phyloP scores from a whole-genome alignment of 1,284 basidiomycete genomes.

The Porogramme epimiltina region DNA sequence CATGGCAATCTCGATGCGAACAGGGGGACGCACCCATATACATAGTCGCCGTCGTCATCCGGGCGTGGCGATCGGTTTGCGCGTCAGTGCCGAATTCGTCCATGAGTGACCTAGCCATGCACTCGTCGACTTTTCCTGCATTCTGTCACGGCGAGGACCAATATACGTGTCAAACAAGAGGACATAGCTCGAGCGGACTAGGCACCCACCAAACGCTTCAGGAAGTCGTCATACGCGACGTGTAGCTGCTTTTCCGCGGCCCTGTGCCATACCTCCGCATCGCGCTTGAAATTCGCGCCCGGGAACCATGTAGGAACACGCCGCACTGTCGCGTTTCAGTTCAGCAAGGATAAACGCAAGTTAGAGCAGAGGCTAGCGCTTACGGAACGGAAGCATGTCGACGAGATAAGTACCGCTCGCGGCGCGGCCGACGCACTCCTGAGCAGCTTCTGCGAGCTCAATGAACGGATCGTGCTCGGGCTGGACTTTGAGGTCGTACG shows the following conservation, averaged over 20 bases:
- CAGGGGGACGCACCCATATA: constrained; percentile 21
- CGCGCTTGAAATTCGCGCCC: constrained; percentile 34
- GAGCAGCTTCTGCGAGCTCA: constrained; percentile 24
- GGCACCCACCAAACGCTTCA: constrained; percentile 3
- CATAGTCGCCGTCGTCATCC: constrained; percentile 21
- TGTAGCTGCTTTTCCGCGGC: constrained; percentile 22
- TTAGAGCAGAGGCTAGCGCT: too few species aligned
- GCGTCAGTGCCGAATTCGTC: constrained; percentile 7
- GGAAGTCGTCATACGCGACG: constrained; percentile 24
- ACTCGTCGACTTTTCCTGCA: background rate
- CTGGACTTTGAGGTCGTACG: constrained; percentile 29
- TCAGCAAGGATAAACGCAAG: too few species aligned
- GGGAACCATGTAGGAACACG: constrained; percentile 40
- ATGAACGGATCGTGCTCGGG: constrained; percentile 28
- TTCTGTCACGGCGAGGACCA: background rate
- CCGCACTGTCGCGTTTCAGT: constrained; percentile 24
- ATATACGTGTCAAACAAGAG: too few species aligned
- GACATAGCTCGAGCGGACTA: too few species aligned
- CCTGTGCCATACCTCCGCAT: constrained; percentile 25
- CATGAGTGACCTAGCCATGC: constrained; percentile 9
- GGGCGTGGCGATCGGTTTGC: background rate
- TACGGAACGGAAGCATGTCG: constrained; percentile 26
- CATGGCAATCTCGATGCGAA: background rate
- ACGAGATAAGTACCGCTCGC: constrained; percentile 20
- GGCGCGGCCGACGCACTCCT: constrained; percentile 16